Evolutionary conservation across 805 yeast genomes (phyloP).

Genomic region (Candida cerambycidarum): DNA sequence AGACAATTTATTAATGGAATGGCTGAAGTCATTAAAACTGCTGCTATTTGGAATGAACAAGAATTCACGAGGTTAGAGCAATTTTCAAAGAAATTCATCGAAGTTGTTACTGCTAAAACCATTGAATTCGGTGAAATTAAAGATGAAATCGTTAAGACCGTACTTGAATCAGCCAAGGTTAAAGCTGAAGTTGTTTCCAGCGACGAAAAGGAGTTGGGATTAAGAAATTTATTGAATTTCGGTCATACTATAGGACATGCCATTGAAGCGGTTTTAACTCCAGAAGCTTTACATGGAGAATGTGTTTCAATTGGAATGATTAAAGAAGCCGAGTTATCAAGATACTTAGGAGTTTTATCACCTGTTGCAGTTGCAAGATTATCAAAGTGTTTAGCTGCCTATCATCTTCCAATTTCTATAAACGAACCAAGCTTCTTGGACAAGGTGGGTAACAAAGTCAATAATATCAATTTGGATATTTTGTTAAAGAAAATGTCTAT

Average conservation of each 20-base stretch:
- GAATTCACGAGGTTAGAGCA: constrained; percentile 85
- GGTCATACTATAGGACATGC: constrained; percentile 99
- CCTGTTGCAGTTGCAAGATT: constrained; percentile 94
- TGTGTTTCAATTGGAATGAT: constrained; percentile 98
- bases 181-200: constrained; percentile 92
- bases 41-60: constrained; percentile 92
- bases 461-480: constrained; percentile 68
- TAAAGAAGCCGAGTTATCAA: constrained; percentile 91
- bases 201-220: constrained; percentile 94
- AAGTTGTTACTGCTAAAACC: constrained; percentile 49
- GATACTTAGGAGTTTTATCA: constrained; percentile 83
- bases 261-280: constrained; percentile 94
- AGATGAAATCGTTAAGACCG: constrained; percentile 75
- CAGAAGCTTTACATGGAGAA: constrained; percentile 95
- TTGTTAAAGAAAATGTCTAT: constrained; percentile 86
- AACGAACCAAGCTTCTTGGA: constrained; percentile 66
- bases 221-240: constrained; percentile 87
- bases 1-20: constrained; percentile 97
- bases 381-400: constrained; percentile 76
- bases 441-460: constrained; percentile 62
- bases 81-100: constrained; percentile 67
- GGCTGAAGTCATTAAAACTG: constrained; percentile 97
- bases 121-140: constrained; percentile 63
- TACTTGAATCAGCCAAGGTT: constrained; percentile 80
- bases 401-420: constrained; percentile 79